phyloP scores from a whole-genome alignment of 441 rosid genomes.

The Omphalea diandra region DNA sequence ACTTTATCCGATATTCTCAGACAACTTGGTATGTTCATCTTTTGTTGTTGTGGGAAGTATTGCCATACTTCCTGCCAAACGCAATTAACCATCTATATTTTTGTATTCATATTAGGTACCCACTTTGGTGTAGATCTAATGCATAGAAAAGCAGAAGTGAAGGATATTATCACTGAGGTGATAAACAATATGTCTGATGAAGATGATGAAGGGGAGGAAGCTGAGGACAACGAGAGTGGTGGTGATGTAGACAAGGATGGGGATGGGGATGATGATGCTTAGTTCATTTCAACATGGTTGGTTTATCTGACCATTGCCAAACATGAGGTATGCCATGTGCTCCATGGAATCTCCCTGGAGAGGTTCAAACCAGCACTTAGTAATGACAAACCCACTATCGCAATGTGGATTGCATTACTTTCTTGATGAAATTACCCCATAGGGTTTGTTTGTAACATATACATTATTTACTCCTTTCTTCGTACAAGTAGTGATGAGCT shows the following conservation, averaged over 20 bases:
- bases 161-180: conserved; percentile 84
- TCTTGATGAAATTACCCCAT: conserved; percentile 23
- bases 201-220: conserved; percentile 70
- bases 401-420: conserved; percentile 22
- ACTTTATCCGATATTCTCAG: conserved; percentile 85
- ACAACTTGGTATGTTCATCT: conserved; percentile 62
- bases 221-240: conserved; percentile 44
- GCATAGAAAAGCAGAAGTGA: conserved; percentile 89
- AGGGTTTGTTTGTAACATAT: conserved; percentile 45
- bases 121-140: conserved; percentile 71
- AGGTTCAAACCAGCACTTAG: conserved; percentile 23
- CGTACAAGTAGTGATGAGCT: conserved; percentile 25
- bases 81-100: conserved; percentile 10
- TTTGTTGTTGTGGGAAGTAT: background rate
- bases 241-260: conserved; percentile 35
- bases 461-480: conserved; percentile 26
- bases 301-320: conserved; percentile 16
- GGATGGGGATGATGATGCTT: conserved; percentile 45
- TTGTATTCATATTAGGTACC: conserved; percentile 43
- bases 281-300: conserved; percentile 19
- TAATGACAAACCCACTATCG: conserved; percentile 21
- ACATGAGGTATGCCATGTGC: conserved; percentile 23
- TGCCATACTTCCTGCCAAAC: background rate
- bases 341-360: conserved; percentile 5
- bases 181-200: conserved; percentile 92